phyloP scores from a whole-genome alignment of 2,329 filamentous ascomycete species.

The Leptographium procerum region DNA sequence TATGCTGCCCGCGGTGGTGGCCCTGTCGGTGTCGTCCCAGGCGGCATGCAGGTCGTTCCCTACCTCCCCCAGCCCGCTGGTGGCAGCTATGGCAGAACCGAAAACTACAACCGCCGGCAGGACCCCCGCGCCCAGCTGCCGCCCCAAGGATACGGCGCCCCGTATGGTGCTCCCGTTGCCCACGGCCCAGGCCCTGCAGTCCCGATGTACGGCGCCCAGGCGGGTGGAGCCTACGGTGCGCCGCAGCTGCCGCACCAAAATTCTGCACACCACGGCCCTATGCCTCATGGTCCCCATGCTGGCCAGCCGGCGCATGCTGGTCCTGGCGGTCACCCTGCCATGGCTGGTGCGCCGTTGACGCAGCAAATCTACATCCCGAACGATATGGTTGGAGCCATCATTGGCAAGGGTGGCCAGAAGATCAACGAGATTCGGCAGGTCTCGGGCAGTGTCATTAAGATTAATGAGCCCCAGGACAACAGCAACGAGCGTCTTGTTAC shows the following conservation, averaged over 20 bases:
- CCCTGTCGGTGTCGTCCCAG: constrained; percentile 84
- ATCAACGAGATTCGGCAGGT: constrained; percentile 98
- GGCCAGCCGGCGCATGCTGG: constrained; percentile 61
- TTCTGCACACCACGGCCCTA: constrained; percentile 38
- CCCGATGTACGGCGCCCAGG: constrained; percentile 58
- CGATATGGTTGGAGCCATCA: constrained; percentile 98
- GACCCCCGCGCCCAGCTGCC: constrained; percentile 63
- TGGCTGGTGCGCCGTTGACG: constrained; percentile 67
- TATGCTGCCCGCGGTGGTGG: constrained; percentile 93
- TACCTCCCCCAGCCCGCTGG: constrained; percentile 89
- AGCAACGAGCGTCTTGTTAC: constrained; percentile 97
- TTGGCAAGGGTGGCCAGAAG: constrained; percentile 95
- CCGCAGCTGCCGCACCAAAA: constrained; percentile 69
- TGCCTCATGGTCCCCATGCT: constrained; percentile 54
- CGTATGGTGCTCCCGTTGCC: constrained; percentile 55
- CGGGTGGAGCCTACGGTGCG: constrained; percentile 62
- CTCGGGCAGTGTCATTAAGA: constrained; percentile 97
- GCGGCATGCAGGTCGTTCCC: constrained; percentile 98
- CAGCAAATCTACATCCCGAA: constrained; percentile 99
- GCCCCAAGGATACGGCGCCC: constrained; percentile 64
- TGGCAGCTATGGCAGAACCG: constrained; percentile 83
- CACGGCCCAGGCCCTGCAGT: constrained; percentile 50
- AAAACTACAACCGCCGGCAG: constrained; percentile 70
- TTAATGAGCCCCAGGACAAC: constrained; percentile 98
- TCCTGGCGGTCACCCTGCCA: constrained; percentile 51